Conservation (phyloP, 2,329 filamentous ascomycete species). For the Colletotrichum liriopes region DNA sequence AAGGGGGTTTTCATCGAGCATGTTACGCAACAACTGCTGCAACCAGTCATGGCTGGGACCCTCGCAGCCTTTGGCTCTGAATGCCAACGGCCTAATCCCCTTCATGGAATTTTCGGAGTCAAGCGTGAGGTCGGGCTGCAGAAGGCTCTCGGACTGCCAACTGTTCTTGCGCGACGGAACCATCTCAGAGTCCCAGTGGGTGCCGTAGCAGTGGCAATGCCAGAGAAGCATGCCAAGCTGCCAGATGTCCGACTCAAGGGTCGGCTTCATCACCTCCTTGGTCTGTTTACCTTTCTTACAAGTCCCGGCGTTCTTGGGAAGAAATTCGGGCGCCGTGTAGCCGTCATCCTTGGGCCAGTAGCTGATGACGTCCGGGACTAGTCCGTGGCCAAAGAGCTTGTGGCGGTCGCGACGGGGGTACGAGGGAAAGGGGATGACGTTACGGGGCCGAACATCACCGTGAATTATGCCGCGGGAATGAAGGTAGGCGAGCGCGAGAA, state of each 20-base stretch:
- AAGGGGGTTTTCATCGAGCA: slow-evolving; percentile 18
- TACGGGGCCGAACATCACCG: slow-evolving; percentile 17
- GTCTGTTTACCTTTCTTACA: not conserved
- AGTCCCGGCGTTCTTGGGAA: not conserved
- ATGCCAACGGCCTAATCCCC: not conserved
- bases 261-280: not conserved
- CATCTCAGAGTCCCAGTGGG: not conserved
- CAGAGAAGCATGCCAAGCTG: slow-evolving; percentile 27
- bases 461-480: slow-evolving; percentile 29
- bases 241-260: slow-evolving; percentile 21
- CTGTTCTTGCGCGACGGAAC: not conserved
- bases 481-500: slow-evolving; percentile 24
- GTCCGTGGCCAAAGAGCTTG: slow-evolving; percentile 36
- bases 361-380: slow-evolving; percentile 19
- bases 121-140: not conserved
- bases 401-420: not conserved
- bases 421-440: slow-evolving; percentile 4
- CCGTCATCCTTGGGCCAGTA: not conserved
- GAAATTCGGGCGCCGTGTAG: slow-evolving; percentile 29
- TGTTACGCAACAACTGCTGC: not conserved
- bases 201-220: slow-evolving; percentile 22
- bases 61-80: not conserved
- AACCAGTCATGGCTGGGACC: not conserved
- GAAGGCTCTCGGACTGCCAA: slow-evolving; percentile 1
- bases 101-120: not conserved